Evolutionary conservation across 768 basidiomycete genomes (phyloP).

Genomic region (Psilocybe cyanescens): DNA sequence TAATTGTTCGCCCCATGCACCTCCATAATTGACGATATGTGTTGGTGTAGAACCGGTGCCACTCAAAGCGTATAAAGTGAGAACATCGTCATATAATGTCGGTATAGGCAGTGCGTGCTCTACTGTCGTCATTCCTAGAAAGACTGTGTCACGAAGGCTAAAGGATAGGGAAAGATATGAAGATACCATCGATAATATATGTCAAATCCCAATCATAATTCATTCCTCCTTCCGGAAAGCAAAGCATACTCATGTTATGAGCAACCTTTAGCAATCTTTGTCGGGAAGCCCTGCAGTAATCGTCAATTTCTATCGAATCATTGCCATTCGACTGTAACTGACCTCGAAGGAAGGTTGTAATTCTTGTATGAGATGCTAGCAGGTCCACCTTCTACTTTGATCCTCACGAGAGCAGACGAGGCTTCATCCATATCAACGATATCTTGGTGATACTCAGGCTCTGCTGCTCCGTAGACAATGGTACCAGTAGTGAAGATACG

Average conservation of each 20-base stretch:
- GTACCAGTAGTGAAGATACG: slow-evolving; percentile 75
- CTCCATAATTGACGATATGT: slow-evolving; percentile 81
- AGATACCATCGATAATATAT: slow-evolving; percentile 74
- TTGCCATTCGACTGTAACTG: slow-evolving; percentile 13
- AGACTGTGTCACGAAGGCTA: not conserved
- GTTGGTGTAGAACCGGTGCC: slow-evolving; percentile 78
- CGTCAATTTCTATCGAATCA: not conserved
- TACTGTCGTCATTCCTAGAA: slow-evolving; percentile 75
- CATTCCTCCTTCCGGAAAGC: slow-evolving; percentile 81
- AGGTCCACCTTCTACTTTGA: slow-evolving; percentile 74
- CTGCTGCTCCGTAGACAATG: slow-evolving; percentile 62
- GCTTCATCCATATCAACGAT: slow-evolving; percentile 67
- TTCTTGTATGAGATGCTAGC: slow-evolving; percentile 80
- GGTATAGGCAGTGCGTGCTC: slow-evolving; percentile 75
- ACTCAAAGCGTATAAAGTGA: slow-evolving; percentile 63
- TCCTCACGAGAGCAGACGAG: slow-evolving; percentile 62
- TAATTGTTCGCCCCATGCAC: slow-evolving; percentile 65
- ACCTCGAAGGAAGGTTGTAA: slow-evolving; percentile 73
- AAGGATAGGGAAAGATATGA: not conserved
- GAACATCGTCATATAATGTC: slow-evolving; percentile 65
- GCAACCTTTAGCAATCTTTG: slow-evolving; percentile 68
- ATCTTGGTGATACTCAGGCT: slow-evolving; percentile 55
- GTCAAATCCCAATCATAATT: slow-evolving; percentile 81
- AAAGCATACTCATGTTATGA: slow-evolving; percentile 66
- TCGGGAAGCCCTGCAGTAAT: slow-evolving; percentile 58